Conservation (phyloP, 2,329 filamentous ascomycete genomes). For the Cordyceps cicadae region DNA sequence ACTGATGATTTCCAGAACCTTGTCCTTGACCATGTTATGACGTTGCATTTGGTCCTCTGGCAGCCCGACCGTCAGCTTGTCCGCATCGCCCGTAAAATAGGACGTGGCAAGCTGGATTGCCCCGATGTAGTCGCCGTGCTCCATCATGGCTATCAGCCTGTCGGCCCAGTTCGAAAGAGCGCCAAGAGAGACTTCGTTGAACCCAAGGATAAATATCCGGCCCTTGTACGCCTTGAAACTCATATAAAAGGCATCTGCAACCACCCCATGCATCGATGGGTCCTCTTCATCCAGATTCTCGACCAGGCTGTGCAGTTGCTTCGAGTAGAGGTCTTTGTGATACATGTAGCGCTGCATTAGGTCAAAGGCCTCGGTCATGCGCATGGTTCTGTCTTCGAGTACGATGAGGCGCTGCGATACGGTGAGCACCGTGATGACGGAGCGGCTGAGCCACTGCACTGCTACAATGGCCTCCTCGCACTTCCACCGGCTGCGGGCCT, state of each 20-base stretch:
- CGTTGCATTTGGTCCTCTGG: conserved; percentile 72
- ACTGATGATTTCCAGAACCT: conserved; percentile 84
- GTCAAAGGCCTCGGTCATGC: conserved; percentile 91
- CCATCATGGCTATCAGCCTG: conserved; percentile 85
- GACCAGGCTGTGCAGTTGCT: conserved; percentile 73
- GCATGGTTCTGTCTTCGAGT: conserved; percentile 79
- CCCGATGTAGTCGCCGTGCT: conserved; percentile 89
- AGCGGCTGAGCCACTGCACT: conserved; percentile 92
- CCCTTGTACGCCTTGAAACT: conserved; percentile 95
- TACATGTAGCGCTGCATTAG: conserved; percentile 87
- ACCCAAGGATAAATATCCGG: conserved; percentile 83
- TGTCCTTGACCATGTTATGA: conserved; percentile 77
- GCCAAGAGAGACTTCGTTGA: conserved; percentile 85
- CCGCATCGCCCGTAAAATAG: conserved; percentile 85
- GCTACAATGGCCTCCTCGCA: conserved; percentile 93
- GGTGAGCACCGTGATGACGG: conserved; percentile 83
- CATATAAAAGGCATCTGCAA: conserved; percentile 97
- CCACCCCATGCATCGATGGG: conserved; percentile 83
- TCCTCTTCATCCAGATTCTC: conserved; percentile 86
- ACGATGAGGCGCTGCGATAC: conserved; percentile 91
- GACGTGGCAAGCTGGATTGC: conserved; percentile 85
- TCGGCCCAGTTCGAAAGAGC: conserved; percentile 97
- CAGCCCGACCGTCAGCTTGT: conserved; percentile 87
- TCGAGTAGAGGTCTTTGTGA: conserved; percentile 82
- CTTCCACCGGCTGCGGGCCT: conserved; percentile 78